Base-by-base conservation (phyloP, 768 basidiomycete species). In the Suillus subaureus region DNA sequence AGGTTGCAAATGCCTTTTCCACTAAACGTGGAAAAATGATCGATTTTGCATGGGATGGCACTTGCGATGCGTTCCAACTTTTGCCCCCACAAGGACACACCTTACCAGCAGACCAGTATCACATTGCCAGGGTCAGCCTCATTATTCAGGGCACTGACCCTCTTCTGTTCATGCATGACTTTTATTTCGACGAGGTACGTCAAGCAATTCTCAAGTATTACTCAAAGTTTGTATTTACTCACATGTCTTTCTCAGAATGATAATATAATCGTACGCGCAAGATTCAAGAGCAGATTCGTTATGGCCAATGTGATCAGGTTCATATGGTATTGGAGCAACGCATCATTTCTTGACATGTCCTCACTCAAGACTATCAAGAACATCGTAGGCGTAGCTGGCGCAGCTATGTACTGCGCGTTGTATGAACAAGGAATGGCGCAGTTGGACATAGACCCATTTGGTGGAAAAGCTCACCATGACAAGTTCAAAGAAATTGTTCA, bases 401-500 rank as follows among this genome's bases (percentile, higher is more conserved):
- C 45, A 11, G 45, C 45, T 47, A 47, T n/a, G 1, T 4, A 47
- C n/a, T 47, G 45, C 4, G 3, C 45, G 2, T 12, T 47, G 4
- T 5, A 23, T 4, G 45, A 47, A 47, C 45, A 47, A 4, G 45
- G 45, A 11, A n/a, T 0, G 2, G 31, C 2, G 21, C 16, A 4
- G 2, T 4, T 47, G 21, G n/a, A n/a, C 0, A 0, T 47, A 3
- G 45, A 47, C 2, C 45, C 21, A 0, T 47, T 47, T n/a, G n/a
- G 45, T n/a, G 45, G 45, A n/a, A 0, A 11, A n/a, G 0, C 6
- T 1, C 45, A 47, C 11, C 0, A 47, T 0, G 5, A 0, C 3
- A 47, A 47, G n/a, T 47, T 47, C 45, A 18, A 42, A 1, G 16
- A 42, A 7, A 42, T 42, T 16, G 0, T 16, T 1, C 1, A 7